phyloP scores from a whole-genome alignment of 257 asterid genomes.

The Capsicum baccatum region DNA sequence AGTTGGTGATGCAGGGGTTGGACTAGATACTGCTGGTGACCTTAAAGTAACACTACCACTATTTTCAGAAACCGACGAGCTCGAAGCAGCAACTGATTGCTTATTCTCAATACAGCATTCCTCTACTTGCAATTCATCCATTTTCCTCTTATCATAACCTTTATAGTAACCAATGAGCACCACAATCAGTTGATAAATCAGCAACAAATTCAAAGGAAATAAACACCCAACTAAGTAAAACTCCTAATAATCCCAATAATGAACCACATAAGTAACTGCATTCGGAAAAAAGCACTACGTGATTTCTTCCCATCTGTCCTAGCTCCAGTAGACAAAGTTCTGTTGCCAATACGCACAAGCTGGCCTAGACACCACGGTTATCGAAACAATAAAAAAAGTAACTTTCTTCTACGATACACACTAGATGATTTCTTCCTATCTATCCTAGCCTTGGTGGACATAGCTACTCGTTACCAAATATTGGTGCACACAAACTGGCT shows the following conservation, averaged over 20 bases:
- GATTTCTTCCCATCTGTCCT: no score
- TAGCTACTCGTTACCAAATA: no score
- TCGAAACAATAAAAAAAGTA: no score
- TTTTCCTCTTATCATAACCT: slow-evolving; percentile 51
- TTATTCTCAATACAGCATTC: slow-evolving; percentile 63
- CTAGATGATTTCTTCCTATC: no score
- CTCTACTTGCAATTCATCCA: slow-evolving; percentile 70
- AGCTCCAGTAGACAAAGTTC: no score
- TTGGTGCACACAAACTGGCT: no score
- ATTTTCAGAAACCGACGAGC: slow-evolving; percentile 90
- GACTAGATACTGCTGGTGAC: slow-evolving; percentile 78
- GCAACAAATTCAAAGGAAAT: slow-evolving; percentile 13
- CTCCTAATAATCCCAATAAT: slow-evolving; percentile 32
- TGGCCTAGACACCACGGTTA: no score
- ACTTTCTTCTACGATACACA: no score
- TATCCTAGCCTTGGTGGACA: no score
- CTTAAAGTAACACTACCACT: slow-evolving; percentile 63
- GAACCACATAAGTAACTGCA: background rate
- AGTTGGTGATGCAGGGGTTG: slow-evolving; percentile 69
- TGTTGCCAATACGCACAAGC: no score
- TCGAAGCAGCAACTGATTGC: slow-evolving; percentile 72
- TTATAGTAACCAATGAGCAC: slow-evolving; percentile 37
- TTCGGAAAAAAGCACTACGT: no score
- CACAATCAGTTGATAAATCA: slow-evolving; percentile 31
- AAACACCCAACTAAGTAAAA: slow-evolving; percentile 29